Conservation (phyloP, 306 rosid species). For the Carpinus viminea region DNA sequence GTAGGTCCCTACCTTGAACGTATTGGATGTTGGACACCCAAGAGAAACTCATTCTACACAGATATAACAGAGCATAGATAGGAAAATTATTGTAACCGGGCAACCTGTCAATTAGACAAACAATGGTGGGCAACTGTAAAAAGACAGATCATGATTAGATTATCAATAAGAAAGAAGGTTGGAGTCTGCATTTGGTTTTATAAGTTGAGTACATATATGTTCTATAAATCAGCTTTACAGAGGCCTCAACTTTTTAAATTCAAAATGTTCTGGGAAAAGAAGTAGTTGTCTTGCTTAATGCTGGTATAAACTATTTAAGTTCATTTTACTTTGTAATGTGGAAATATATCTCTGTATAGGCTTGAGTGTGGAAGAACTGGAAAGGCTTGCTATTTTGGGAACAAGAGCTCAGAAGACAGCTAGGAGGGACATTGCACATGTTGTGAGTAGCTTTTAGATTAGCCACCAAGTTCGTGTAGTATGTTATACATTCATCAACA, state of each 20-base stretch:
- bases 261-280: neutral
- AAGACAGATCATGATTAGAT: neutral
- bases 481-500: neutral
- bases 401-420: constrained; percentile 80
- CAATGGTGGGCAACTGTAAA: neutral
- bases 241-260: neutral
- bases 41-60: neutral
- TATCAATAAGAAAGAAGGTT: neutral
- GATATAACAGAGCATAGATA: neutral
- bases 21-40: neutral
- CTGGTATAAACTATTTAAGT: constrained; percentile 3
- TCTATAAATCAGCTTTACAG: neutral
- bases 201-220: neutral
- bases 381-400: constrained; percentile 74
- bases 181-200: neutral
- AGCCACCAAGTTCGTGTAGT: constrained; percentile 14
- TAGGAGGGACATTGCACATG: constrained; percentile 87
- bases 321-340: constrained; percentile 2
- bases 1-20: neutral
- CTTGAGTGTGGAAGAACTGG: constrained; percentile 68
- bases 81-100: neutral
- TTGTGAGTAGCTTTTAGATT: constrained; percentile 57
- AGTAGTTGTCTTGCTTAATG: neutral
- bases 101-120: neutral
- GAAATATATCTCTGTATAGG: constrained; percentile 44